Evolutionary conservation across 2,329 filamentous ascomycete genomes (phyloP), one percentile per base, ranked within the genome.

Genomic region (Domatiomyces catenatus): DNA sequence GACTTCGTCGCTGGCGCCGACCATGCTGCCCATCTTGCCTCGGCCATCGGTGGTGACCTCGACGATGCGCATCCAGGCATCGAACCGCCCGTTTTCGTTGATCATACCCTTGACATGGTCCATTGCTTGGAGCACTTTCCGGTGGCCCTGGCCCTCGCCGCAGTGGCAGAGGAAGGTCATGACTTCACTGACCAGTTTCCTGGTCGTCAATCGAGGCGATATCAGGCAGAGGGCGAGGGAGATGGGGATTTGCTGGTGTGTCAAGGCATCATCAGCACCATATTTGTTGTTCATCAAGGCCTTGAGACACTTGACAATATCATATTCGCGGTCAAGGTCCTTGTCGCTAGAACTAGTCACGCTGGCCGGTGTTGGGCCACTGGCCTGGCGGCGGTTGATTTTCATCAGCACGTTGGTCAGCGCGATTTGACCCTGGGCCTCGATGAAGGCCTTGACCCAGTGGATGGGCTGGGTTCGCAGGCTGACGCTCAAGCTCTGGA

Each of bases 241-340:
- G 51, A 93, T 80, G 56, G 95, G 83, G 56, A 96, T 86, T 63
- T 90, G 86, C 63, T 92, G 85, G 64, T 96, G 89, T 54, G 80
- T 75, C 51, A 98, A 74, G 17, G 92, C 92, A 75, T 98, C 89
- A 64, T 98, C 92, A 54, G 92, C 92, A 54, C 92, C 92, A 66
- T 94, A 96, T 66, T 94, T 95, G 77, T 95, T 98, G 79, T 98
- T 98, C 84, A 96, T 94, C 52, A 96, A 70, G 28, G 89, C 88
- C 72, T 96, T 96, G 52, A 98, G 70, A 70, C 92, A 96, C 70
- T 98, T 98, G 64, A 94, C 80, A 56, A 98, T 94, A 64, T 96
- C 92, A 65, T 96, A 96, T 69, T 94, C 89, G 59, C 84, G 80
- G 63, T 95, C 89, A 47, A 92, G 74, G 62, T 90, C 86, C 65